These are phyloP conservation scores for Emericellopsis terricola DNA, from an alignment of 495 filamentous ascomycete genomes.

Conservation along the genomic window DNA sequence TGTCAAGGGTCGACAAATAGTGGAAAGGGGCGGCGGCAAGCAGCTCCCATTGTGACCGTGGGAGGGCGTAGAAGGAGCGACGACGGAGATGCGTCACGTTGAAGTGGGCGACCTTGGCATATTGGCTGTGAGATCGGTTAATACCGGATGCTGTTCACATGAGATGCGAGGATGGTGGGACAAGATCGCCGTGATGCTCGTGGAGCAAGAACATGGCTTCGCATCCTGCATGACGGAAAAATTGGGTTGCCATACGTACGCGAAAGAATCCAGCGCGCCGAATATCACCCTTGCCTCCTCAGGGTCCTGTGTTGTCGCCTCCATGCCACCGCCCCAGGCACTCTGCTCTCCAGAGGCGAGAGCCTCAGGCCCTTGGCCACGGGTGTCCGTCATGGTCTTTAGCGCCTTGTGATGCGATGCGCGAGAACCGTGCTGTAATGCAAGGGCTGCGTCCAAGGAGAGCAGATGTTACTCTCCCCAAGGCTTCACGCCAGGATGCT, in stretches of 20 bases:
- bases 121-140: slow-evolving; percentile 38
- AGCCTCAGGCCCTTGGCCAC: no score
- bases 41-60: slow-evolving; percentile 60
- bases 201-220: neutral
- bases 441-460: no score
- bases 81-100: slow-evolving; percentile 80
- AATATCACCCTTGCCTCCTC: slow-evolving; percentile 64
- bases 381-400: no score
- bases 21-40: slow-evolving; percentile 68
- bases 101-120: slow-evolving; percentile 62
- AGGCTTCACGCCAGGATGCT: no score
- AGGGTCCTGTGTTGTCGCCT: slow-evolving; percentile 25
- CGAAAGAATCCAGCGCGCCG: slow-evolving; percentile 66
- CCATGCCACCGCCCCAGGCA: slow-evolving; percentile 25
- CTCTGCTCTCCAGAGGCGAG: neutral
- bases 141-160: neutral
- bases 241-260: slow-evolving; percentile 48
- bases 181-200: no score
- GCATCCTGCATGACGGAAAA: no score
- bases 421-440: no score
- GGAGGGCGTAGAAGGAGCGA: slow-evolving; percentile 82
- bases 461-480: no score
- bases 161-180: neutral
- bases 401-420: no score
- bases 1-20: slow-evolving; percentile 54